Conservation (phyloP, 176 grass and related monocot genomes). For the Hyparrhenia diplandra region DNA sequence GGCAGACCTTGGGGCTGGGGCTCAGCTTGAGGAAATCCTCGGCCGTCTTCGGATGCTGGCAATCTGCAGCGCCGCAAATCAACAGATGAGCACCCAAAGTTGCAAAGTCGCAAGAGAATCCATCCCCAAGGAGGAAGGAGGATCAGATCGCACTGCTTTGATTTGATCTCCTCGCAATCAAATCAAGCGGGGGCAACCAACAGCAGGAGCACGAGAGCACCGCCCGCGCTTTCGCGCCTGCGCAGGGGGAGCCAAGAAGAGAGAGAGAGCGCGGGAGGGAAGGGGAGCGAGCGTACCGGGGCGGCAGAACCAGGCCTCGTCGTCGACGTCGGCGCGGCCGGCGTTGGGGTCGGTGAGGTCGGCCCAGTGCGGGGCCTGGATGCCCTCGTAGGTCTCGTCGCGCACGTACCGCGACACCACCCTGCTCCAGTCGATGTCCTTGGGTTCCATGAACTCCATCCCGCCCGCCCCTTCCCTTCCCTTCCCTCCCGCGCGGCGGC, state of each 20-base stretch:
- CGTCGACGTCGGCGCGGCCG: constrained; percentile 41
- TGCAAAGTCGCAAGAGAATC: background rate
- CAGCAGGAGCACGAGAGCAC: background rate
- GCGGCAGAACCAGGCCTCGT: constrained; percentile 91
- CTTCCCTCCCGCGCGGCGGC: background rate
- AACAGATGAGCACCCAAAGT: constrained; percentile 1
- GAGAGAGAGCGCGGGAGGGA: background rate
- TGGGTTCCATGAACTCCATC: constrained; percentile 74
- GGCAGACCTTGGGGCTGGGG: constrained; percentile 68
- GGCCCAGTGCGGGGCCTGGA: constrained; percentile 78
- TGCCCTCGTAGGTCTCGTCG: constrained; percentile 89
- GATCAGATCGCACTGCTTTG: background rate
- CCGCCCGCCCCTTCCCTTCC: background rate
- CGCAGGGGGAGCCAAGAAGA: too few relatives aligned
- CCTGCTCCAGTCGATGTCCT: constrained; percentile 88
- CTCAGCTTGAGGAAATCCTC: constrained; percentile 68
- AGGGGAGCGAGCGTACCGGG: constrained; percentile 34
- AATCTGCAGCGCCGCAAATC: constrained; percentile 48
- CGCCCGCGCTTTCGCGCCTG: too few relatives aligned
- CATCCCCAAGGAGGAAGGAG: background rate
- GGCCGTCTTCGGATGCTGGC: constrained; percentile 65
- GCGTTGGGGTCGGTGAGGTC: constrained; percentile 59
- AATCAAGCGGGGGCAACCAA: background rate
- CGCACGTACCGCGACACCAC: constrained; percentile 71
- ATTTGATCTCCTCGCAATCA: background rate